phyloP scores from a whole-genome alignment of 2,329 filamentous ascomycete species.

The Talaromyces sp. region DNA sequence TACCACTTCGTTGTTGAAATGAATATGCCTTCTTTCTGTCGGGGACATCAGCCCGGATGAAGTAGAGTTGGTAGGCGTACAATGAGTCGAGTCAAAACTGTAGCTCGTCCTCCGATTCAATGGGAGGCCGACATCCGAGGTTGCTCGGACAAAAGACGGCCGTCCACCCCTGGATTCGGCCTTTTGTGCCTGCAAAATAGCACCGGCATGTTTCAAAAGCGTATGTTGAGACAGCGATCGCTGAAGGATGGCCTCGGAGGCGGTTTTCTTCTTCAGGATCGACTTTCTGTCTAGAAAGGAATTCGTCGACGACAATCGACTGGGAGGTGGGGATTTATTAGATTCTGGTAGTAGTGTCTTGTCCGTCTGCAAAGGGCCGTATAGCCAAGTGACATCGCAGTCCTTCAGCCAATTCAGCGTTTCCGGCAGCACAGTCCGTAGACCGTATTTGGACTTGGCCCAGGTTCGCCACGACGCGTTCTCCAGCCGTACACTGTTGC shows the following conservation, averaged over 20 bases:
- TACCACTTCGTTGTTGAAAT: constrained; percentile 92
- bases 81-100: constrained; percentile 39
- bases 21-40: constrained; percentile 71
- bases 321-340: constrained; percentile 45
- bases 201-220: constrained; percentile 80
- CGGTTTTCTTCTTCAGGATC: constrained; percentile 92
- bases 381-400: constrained; percentile 95
- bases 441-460: constrained; percentile 83
- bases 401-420: constrained; percentile 96
- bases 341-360: constrained; percentile 48
- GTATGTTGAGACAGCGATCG: constrained; percentile 82
- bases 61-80: constrained; percentile 59
- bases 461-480: constrained; percentile 97
- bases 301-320: constrained; percentile 53
- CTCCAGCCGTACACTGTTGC: constrained; percentile 75
- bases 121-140: constrained; percentile 64
- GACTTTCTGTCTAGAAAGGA: constrained; percentile 76
- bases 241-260: constrained; percentile 92
- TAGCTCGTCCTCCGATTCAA: constrained; percentile 54
- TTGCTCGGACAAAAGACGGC: constrained; percentile 53
- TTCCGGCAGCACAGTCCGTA: constrained; percentile 85
- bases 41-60: constrained; percentile 67
- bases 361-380: constrained; percentile 80
- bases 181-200: constrained; percentile 77
- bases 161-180: constrained; percentile 49